Base-by-base conservation (phyloP, 441 rosid species). In the Codiaeum variegatum region DNA sequence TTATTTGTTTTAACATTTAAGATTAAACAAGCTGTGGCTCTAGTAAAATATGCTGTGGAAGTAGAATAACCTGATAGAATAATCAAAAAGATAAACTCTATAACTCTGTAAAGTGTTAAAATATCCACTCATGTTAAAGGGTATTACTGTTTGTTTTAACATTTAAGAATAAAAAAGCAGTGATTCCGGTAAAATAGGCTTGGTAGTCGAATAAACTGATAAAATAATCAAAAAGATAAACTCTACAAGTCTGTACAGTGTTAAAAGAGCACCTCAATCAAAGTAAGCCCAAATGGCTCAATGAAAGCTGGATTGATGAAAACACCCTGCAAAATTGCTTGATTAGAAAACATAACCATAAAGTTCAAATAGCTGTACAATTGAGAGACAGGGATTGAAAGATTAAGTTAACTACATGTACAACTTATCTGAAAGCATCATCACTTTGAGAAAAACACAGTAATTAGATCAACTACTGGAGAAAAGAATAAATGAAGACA, bases 231-330 rank as follows among this genome's bases (percentile, higher is more conserved):
- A 11, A 58, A 51, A 64, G 23, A 46, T 29, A 70, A 61, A 34
- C 34, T 16, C 44, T 42, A 23, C 2, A 70, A 11, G 44, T 40
- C 44, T 40, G 44, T 40, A 13, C 11, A 9, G 44, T 6, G 18
- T 7, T 21, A 62, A 64, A 77, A 47, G 26, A 15, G 65, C 69
- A 91, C 98, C 98, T 93, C 98, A 15, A 93, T 60, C 40, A 60
- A 31, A 16, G 64, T 60, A 18, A 60, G 64, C 40, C 64, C 64
- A 31, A 60, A 60, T 31, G 64, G 64, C 64, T 60, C 64, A 31
- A 60, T 60, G 64, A 60, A 60, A 31, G 64, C 64, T 31, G 64
- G 64, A 60, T 60, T 60, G 64, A 60, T 60, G 40, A 60, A 60
- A 60, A 60, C 64, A 29, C 64, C 64, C 64, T 60, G 64, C 64